Evolutionary conservation across 768 basidiomycete species (phyloP), one percentile per base, ranked within the genome.

Genomic region (Phylloporus sp.): DNA sequence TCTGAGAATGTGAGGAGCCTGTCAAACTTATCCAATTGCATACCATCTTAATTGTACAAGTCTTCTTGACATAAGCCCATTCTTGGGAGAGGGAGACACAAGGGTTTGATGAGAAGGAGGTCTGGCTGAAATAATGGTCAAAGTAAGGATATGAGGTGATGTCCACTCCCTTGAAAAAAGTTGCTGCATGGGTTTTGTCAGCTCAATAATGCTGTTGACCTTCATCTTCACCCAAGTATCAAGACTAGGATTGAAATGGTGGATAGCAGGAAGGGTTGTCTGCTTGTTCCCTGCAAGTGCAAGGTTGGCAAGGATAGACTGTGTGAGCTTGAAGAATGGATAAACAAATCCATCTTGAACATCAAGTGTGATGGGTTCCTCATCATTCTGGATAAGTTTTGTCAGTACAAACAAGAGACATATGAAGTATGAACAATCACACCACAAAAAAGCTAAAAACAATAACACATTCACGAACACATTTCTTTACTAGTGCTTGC

Each of bases 261-360:
- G 47, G 9, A 48, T 16, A 0, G 26, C 5, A 7, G 11, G 5
- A n/a, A n/a, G n/a, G n/a, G n/a, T n/a, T n/a, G n/a, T n/a, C n/a
- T n/a, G n/a, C n/a, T n/a, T n/a, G n/a, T n/a, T n/a, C n/a, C n/a
- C n/a, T 4, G 15, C 11, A 3, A 47, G 16, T 24, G 36, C 35
- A 1, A 47, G 24, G 1, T 47, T 35, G 7, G 10, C 35, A n/a
- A 47, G 46, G 5, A 47, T 11, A 1, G 13, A 1, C 3, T 15
- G 12, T 18, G 35, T 36, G 5, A 47, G 46, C n/a, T 26, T 36
- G 46, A 47, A 47, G 26, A 34, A 34, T 6, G 41, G 41, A 27
- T 43, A 49, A 1, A n/a, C 4, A 20, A 49, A 49, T 8, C 40
- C 49, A 6, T 49, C 41, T 35, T 49, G 49, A n/a, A 50, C 27